These are phyloP conservation scores for Solanum habrochaites DNA, from an alignment of 257 asterid genomes.

Conservation along the genomic window DNA sequence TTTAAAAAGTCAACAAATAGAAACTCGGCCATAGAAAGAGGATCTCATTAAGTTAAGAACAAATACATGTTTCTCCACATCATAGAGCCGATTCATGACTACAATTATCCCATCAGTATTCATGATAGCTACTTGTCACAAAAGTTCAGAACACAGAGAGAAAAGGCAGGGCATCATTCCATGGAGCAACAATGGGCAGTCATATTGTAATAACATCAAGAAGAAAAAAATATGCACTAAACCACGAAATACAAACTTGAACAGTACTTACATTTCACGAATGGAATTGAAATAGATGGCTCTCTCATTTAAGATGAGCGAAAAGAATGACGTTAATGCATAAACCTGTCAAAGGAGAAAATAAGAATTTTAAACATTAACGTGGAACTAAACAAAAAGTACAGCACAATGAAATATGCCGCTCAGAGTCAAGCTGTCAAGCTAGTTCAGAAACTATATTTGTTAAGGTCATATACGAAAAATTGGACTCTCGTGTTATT, in stretches of 20 bases:
- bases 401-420: neutral
- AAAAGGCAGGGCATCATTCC: neutral
- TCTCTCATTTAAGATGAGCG: slow-evolving; percentile 52
- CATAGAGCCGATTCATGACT: neutral
- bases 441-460: neutral
- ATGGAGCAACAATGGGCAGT: neutral
- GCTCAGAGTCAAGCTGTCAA: neutral
- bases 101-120: neutral
- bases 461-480: neutral
- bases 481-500: neutral
- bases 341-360: slow-evolving; percentile 51
- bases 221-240: neutral
- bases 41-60: neutral
- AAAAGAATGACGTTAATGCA: slow-evolving; percentile 89
- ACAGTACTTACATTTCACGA: slow-evolving; percentile 75
- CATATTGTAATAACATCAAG: neutral
- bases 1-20: neutral
- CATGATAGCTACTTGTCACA: neutral
- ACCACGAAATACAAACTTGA: neutral
- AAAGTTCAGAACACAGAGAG: neutral
- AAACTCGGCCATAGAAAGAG: neutral
- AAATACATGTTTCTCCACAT: neutral
- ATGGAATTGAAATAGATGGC: slow-evolving; percentile 88
- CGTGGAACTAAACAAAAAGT: neutral
- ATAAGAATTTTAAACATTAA: neutral